Evolutionary conservation across 345 rosid species (phyloP).

Genomic region (Rubroshorea leprosula): DNA sequence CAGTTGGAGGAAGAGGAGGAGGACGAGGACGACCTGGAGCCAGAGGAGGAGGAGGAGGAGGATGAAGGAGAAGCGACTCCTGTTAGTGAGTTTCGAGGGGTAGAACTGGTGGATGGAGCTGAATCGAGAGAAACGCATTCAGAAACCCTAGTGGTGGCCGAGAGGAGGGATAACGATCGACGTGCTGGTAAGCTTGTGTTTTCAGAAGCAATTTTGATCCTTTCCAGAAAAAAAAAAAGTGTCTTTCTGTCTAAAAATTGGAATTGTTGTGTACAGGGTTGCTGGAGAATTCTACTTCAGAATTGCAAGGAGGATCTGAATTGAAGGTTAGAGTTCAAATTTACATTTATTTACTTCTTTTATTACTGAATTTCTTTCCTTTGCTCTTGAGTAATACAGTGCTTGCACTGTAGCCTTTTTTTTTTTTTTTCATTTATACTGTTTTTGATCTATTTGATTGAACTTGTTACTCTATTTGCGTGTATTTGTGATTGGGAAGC

Average conservation of each 20-base stretch:
- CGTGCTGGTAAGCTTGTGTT: slow-evolving; percentile 29
- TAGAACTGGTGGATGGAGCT: slow-evolving; percentile 12
- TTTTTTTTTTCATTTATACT: too few relatives aligned
- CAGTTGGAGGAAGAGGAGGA: slow-evolving; percentile 19
- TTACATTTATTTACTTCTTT: too few relatives aligned
- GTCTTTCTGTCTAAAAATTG: slow-evolving; percentile 7
- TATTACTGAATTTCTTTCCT: too few relatives aligned
- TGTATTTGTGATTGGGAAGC: too few relatives aligned
- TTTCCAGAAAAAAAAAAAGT: too few relatives aligned
- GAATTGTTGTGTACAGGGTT: slow-evolving; percentile 39
- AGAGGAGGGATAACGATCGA: too few relatives aligned
- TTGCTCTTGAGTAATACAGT: too few relatives aligned
- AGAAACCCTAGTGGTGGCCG: slow-evolving; percentile 26
- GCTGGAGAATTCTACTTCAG: slow-evolving; percentile 30
- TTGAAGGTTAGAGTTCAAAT: slow-evolving; percentile 40
- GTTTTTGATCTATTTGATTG: too few relatives aligned
- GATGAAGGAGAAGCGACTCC: too few relatives aligned
- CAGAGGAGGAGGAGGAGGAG: slow-evolving; percentile 16
- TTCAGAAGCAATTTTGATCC: not conserved
- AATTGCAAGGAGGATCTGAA: slow-evolving; percentile 24
- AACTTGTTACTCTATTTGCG: too few relatives aligned
- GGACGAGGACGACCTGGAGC: not conserved
- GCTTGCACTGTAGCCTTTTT: too few relatives aligned
- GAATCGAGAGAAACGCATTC: slow-evolving; percentile 13
- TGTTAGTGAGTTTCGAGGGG: slow-evolving; percentile 22